These are phyloP conservation scores for Aspergillus brunneoviolaceus DNA, from an alignment of 2,329 filamentous ascomycete species.

Conservation along the genomic window DNA sequence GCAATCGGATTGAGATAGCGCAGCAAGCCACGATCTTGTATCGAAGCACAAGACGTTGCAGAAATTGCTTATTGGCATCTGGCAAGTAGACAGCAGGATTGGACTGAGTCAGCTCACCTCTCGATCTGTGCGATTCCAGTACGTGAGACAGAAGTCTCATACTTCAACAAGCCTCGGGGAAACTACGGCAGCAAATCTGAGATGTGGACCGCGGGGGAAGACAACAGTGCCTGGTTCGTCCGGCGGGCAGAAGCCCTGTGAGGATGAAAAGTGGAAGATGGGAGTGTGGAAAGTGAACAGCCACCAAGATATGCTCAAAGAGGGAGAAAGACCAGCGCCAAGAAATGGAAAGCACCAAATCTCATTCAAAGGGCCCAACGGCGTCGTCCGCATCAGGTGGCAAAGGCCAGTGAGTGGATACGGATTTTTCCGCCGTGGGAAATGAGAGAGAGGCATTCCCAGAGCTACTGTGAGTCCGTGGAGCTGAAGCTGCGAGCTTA, in stretches of 20 bases:
- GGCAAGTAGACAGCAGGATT: background rate
- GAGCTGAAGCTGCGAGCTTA: background rate
- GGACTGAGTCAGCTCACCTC: background rate
- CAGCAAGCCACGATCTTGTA: background rate
- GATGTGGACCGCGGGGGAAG: background rate
- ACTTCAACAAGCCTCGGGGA: background rate
- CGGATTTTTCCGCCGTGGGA: slow-evolving; percentile 8
- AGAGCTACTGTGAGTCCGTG: no score
- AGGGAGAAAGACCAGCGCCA: background rate
- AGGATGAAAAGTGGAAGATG: background rate
- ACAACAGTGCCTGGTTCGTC: background rate
- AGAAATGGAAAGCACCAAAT: background rate
- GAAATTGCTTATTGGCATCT: background rate
- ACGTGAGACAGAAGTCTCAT: background rate
- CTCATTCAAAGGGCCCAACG: background rate
- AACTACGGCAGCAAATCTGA: background rate
- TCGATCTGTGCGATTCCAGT: background rate
- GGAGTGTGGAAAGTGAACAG: no score
- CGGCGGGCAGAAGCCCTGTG: background rate
- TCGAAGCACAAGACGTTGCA: background rate
- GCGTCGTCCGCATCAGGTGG: background rate
- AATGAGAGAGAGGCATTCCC: slow-evolving; percentile 4
- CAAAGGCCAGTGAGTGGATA: slow-evolving; percentile 6
- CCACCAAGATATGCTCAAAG: no score
- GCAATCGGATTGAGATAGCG: background rate